Conservation (phyloP, 345 rosid genomes). For the Aquilaria yunnanensis region DNA sequence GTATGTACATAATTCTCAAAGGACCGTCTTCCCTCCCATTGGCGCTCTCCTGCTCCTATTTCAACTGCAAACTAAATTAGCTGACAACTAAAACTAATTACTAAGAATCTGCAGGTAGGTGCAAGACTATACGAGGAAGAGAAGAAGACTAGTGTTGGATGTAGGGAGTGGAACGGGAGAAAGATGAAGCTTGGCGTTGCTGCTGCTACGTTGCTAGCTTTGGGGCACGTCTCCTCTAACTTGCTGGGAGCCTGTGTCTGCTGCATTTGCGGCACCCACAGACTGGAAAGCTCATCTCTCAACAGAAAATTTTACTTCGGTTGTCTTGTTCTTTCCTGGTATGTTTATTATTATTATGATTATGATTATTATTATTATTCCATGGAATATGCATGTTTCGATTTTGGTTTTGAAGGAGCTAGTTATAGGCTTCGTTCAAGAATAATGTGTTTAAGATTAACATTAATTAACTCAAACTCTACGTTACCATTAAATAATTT, state of each 20-base stretch:
- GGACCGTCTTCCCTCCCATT: no score
- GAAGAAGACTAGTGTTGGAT: constrained; percentile 1
- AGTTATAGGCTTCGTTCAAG: no score
- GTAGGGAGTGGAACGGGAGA: constrained; percentile 6
- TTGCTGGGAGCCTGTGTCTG: constrained; percentile 24
- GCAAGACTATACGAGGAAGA: not conserved
- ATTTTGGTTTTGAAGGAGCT: no score
- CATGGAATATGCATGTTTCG: no score
- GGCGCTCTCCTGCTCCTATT: not conserved
- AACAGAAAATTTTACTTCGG: constrained; percentile 17
- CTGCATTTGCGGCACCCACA: constrained; percentile 10
- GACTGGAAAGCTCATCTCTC: constrained; percentile 16
- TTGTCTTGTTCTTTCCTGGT: constrained; percentile 21
- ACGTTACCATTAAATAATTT: no score
- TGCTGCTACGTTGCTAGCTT: constrained; percentile 17
- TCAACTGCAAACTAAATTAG: not conserved
- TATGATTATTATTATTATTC: no score
- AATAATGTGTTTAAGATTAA: no score
- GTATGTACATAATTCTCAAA: not conserved
- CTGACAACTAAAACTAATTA: not conserved
- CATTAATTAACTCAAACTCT: no score
- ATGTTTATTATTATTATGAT: not conserved
- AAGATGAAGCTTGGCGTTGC: constrained; percentile 23
- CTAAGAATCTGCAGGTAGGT: not conserved
- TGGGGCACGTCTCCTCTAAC: constrained; percentile 17